Evolutionary conservation across 371 early-diverging fungal species (phyloP).

Genomic region (Circinella umbellata): DNA sequence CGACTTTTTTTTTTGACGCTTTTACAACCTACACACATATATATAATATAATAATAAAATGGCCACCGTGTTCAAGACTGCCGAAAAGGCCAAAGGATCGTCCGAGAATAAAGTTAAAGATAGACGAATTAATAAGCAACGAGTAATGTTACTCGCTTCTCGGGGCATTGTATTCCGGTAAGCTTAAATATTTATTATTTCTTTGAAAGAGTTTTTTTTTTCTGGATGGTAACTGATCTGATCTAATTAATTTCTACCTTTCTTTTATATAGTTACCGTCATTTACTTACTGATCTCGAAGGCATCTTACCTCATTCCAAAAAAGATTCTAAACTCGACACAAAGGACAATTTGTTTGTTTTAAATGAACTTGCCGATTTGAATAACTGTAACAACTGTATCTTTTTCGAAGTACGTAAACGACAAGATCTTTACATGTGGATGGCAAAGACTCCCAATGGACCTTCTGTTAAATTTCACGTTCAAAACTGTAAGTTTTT

Average conservation of each 20-base stretch:
- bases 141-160: conserved; percentile 88
- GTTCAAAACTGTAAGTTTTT: conserved; percentile 82
- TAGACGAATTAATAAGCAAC: conserved; percentile 79
- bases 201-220: neutral
- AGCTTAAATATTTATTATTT: neutral
- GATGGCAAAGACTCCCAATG: conserved; percentile 94
- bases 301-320: conserved; percentile 92
- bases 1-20: conserved; percentile 7
- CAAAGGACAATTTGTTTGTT: conserved; percentile 85
- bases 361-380: conserved; percentile 96
- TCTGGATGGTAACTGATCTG: neutral
- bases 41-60: conserved; percentile 16
- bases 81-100: conserved; percentile 34
- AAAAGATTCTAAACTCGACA: conserved; percentile 92
- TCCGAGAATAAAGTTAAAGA: conserved; percentile 35
- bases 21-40: neutral
- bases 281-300: conserved; percentile 88
- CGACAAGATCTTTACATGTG: conserved; percentile 94
- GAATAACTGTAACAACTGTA: conserved; percentile 95
- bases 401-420: conserved; percentile 95
- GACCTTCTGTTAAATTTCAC: conserved; percentile 94
- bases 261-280: conserved; percentile 73
- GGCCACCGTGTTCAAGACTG: conserved; percentile 48
- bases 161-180: conserved; percentile 91
- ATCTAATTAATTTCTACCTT: conserved; percentile 12